Evolutionary conservation across 2,329 filamentous ascomycete species (phyloP), one percentile per base, ranked within the genome.

Genomic region (Calonectria hawksworthii): DNA sequence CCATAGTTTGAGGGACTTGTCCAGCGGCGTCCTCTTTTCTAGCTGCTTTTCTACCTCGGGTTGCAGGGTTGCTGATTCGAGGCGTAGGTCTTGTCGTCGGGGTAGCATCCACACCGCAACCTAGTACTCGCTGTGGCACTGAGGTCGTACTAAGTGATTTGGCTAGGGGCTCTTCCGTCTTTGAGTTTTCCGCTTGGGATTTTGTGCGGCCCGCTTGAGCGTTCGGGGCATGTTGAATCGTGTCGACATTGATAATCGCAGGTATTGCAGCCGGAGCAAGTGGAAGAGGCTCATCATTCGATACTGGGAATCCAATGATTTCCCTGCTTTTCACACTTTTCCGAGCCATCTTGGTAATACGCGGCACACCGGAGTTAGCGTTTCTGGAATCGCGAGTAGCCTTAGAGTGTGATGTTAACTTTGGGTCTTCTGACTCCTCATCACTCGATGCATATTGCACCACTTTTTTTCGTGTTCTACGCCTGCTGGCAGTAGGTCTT

Each of bases 1-100:
- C 77, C n/a, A 89, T 76, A 7, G 79, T 83, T 75, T 87, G 84
- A 13, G 89, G 89, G 30, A 85, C 83, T 71, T 86, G 85, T 21
- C 89, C 89, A 36, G 87, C 88, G 10, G 89, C 89, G 77, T 91
- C 86, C 67, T 89, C 87, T 74, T 86, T 88, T 67, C 86, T 85
- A 13, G 89, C 89, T 51, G 89, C 89, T 79, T 91, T 91, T 73
- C 84, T 88, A 38, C 89, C 89, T 77, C 89, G 84, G 14, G 87
- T 89, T 5, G 89, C 89, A 23, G 89, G 89, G 72, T 90, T 90
- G 10, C 73, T 77, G 51, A 89, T 83, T 54, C 78, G 80, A 9
- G 75, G 79, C 66, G 66, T 61, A 70, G 73, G 76, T 38, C 47
- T 77, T 23, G 30, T 51, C 73, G 73, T 61, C 54, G 65, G 34